A percentile compares a stretch with the other conserved stretches of the same genome.
Conservation (phyloP, 257 asterid species). For the Solanum arcanum region DNA sequence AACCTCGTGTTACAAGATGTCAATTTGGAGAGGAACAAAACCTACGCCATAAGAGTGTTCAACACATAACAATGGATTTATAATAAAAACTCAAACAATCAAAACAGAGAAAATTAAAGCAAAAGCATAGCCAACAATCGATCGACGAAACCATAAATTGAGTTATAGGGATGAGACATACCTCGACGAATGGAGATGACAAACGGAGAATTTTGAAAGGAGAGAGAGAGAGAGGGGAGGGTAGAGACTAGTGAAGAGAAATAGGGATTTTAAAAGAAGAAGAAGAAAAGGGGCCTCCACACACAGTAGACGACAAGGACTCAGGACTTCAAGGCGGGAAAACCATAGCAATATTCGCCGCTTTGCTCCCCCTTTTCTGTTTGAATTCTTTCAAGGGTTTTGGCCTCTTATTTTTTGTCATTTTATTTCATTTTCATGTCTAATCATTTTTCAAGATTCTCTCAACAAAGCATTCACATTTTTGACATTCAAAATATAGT, state of each 20-base stretch:
- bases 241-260: neutral
- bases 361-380: conserved; percentile 7
- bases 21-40: neutral
- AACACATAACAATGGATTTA: neutral
- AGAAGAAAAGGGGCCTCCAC: conserved; percentile 8
- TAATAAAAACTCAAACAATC: neutral
- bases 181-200: neutral
- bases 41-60: neutral
- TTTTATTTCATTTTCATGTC: neutral
- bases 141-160: neutral
- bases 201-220: neutral
- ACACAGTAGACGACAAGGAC: conserved; percentile 11
- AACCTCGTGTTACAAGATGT: neutral
- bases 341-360: conserved; percentile 6
- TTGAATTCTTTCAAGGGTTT: conserved; percentile 4
- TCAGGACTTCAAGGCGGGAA: conserved; percentile 5
- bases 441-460: neutral
- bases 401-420: neutral
- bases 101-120: neutral
- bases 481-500: neutral
- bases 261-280: conserved; percentile 9
- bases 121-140: neutral
- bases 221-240: neutral
- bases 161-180: neutral
- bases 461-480: neutral